phyloP scores from a whole-genome alignment of 306 rosid genomes.

The Prunus armeniaca region DNA sequence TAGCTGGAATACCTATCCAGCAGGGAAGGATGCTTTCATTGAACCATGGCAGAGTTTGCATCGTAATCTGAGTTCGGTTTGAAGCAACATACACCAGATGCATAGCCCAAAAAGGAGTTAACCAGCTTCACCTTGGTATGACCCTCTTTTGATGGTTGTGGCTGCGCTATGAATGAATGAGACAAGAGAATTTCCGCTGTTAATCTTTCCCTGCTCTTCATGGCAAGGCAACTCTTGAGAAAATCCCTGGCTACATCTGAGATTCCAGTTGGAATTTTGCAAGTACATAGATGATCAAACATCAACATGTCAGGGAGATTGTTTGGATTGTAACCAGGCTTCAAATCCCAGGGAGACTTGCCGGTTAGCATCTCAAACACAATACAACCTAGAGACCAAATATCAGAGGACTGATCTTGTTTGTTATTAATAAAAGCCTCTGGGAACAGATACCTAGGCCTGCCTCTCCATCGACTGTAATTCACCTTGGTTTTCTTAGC shows the following conservation, averaged over 20 bases:
- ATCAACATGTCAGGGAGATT: neutral
- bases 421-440: slow-evolving; percentile 15
- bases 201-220: slow-evolving; percentile 16
- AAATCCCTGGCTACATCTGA: slow-evolving; percentile 15
- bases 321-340: neutral
- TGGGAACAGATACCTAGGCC: slow-evolving; percentile 20
- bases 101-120: neutral
- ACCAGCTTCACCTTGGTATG: neutral
- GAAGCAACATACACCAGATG: neutral
- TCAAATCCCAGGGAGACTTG: slow-evolving; percentile 15
- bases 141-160: neutral
- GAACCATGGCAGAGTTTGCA: neutral
- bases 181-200: slow-evolving; percentile 29
- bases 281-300: neutral
- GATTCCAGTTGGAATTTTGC: neutral
- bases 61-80: neutral
- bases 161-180: neutral
- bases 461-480: slow-evolving; percentile 17
- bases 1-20: neutral
- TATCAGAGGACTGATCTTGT: slow-evolving; percentile 23
- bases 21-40: neutral
- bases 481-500: slow-evolving; percentile 15
- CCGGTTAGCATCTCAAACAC: slow-evolving; percentile 31
- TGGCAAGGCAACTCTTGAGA: slow-evolving; percentile 27
- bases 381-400: slow-evolving; percentile 33